Conservation (phyloP, 139 green algal species). For the Ettlia oleoabundans region DNA sequence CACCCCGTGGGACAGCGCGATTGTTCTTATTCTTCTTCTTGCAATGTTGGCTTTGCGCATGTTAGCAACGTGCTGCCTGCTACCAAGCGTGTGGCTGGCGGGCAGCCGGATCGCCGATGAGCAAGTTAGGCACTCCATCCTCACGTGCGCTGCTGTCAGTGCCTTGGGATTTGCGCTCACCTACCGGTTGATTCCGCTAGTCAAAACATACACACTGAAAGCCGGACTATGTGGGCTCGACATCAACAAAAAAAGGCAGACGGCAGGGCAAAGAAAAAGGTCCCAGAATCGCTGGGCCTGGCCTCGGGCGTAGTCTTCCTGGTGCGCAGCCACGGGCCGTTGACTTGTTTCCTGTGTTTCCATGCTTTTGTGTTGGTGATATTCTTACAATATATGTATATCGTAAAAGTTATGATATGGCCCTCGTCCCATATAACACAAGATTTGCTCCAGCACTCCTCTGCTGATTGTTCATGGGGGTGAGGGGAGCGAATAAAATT, state of each 20-base stretch:
- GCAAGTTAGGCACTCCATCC: conserved; percentile 14
- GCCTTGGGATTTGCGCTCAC: conserved; percentile 72
- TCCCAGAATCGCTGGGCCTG: conserved; percentile 92
- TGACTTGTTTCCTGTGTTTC: no score
- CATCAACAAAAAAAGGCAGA: conserved; percentile 90
- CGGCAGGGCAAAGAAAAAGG: conserved; percentile 72
- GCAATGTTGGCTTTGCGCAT: no score
- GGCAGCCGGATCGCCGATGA: neutral
- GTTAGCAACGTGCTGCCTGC: neutral
- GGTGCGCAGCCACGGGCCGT: no score
- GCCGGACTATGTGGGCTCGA: conserved; percentile 86
- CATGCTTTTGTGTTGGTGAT: no score
- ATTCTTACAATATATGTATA: no score
- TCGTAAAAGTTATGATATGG: no score
- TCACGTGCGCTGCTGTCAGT: conserved; percentile 50
- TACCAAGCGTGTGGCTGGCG: neutral
- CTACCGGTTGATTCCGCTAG: conserved; percentile 70
- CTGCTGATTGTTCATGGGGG: no score
- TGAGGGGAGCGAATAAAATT: no score
- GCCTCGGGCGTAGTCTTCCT: conserved; percentile 91
- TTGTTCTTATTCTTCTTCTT: no score
- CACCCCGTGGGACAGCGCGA: no score
- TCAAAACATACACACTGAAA: conserved; percentile 46
- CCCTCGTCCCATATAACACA: no score
- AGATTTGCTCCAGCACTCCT: no score